These are phyloP conservation scores for Saccharomyces hybrid DNA, from an alignment of 1,139 yeast species.

Conservation along the genomic window DNA sequence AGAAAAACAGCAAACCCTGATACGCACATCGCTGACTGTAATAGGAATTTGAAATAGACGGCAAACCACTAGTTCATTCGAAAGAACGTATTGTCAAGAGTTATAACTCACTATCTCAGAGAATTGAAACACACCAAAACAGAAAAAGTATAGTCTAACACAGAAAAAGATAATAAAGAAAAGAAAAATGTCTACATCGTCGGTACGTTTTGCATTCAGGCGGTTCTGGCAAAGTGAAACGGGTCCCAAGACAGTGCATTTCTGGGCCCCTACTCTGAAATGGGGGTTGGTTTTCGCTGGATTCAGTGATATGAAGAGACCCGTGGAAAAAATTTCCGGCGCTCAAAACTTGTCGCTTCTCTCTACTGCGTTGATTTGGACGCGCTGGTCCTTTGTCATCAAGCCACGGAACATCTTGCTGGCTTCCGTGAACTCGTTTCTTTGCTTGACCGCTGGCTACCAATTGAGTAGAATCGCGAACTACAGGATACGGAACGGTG, in stretches of 20 bases:
- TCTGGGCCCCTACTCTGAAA: conserved; percentile 55
- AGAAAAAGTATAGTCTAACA: too few species aligned
- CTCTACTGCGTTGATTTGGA: conserved; percentile 94
- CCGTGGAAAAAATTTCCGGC: conserved; percentile 86
- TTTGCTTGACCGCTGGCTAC: conserved; percentile 83
- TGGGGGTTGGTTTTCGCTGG: conserved; percentile 95
- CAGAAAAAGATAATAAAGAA: background rate
- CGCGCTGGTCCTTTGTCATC: conserved; percentile 95
- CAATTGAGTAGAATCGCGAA: conserved; percentile 66
- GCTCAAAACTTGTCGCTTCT: conserved; percentile 82
- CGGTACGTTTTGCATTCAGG: conserved; percentile 40
- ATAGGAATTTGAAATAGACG: background rate
- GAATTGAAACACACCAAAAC: too few species aligned
- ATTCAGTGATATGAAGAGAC: conserved; percentile 74
- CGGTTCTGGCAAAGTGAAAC: conserved; percentile 78
- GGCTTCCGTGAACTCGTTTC: conserved; percentile 90
- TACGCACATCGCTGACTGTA: background rate
- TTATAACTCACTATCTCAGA: conserved; percentile 1
- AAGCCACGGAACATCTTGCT: conserved; percentile 78
- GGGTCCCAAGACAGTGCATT: conserved; percentile 92
- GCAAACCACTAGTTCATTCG: background rate
- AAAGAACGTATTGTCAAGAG: background rate
- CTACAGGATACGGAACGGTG: conserved; percentile 51
- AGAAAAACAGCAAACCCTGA: background rate
- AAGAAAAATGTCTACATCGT: conserved; percentile 28